Evolutionary conservation across 306 rosid species (phyloP), one percentile per base, ranked within the genome.

Genomic region (Carpinus fangiana): DNA sequence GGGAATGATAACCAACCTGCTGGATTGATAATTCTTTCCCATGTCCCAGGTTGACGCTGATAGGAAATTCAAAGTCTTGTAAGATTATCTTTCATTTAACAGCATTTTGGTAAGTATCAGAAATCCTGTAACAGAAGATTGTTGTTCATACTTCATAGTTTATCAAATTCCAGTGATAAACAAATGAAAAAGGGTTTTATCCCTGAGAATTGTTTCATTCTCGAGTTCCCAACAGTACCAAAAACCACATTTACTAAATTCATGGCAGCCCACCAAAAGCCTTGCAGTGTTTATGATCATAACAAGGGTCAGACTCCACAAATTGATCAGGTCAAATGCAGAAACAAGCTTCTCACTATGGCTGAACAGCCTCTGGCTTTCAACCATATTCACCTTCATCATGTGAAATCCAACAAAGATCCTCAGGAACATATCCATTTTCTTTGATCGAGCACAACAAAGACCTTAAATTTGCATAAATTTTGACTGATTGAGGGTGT

Each of bases 401-500:
- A 41, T 16, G 64, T 17, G 57, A 82, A 80, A 77, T 38, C 64
- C 74, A 64, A 23, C 17, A 31, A 13, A 65, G 60, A 69, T 83
- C 81, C 10, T 83, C 81, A 14, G 80, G 76, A 50, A 75, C 38
- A 64, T 64, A 77, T 66, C 85, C 87, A 72, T 26, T 71, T 71
- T 84, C 83, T 78, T 68, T 85, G 73, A 78, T 85, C 23, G 67
- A 53, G 56, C 73, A 76, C 36, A 75, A 70, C 69, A 87, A 54
- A 77, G 84, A 81, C 78, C 66, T 66, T 60, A 87, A 76, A 62
- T 54, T 84, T 16, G 66, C 82, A 75, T 87, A 84, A 52, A 87
- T 80, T 38, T n/a, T 53, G 18, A 74, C 77, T 8, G 90, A 82
- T 21, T 72, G 75, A 51, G 60, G 75, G 66, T 87, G 87, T 74